Evolutionary conservation across 306 rosid genomes (phyloP).

Genomic region (Dicorynia guianensis): DNA sequence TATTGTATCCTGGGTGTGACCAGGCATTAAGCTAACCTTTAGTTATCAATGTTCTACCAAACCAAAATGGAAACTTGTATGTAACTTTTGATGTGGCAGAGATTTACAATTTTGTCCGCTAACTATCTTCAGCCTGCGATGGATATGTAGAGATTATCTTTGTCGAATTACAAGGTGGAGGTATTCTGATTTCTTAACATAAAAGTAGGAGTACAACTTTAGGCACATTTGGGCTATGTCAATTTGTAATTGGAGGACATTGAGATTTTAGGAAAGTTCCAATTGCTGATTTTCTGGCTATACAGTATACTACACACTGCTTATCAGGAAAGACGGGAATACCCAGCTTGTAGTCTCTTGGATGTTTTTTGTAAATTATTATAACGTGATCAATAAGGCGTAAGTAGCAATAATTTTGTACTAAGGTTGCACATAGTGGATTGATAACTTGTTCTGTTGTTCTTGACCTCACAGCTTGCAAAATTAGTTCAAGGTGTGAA

Average conservation of each 20-base stretch:
- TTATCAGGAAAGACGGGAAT: not conserved
- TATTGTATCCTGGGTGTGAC: no score
- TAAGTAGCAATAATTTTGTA: not conserved
- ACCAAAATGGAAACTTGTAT: slow-evolving; percentile 28
- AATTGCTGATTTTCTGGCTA: not conserved
- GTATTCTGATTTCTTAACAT: not conserved
- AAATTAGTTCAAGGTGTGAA: slow-evolving; percentile 22
- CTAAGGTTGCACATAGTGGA: slow-evolving; percentile 1
- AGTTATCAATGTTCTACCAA: not conserved
- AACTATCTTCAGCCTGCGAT: slow-evolving; percentile 20
- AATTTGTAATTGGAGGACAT: not conserved
- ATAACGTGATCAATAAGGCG: not conserved
- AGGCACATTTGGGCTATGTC: not conserved
- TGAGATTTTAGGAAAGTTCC: not conserved
- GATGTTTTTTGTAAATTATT: not conserved
- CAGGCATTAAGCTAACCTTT: not conserved
- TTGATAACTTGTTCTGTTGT: not conserved
- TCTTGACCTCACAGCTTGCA: not conserved
- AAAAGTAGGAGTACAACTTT: not conserved
- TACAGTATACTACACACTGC: not conserved
- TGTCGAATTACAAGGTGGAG: not conserved
- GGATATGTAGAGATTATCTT: slow-evolving; percentile 11
- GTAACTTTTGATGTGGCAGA: not conserved
- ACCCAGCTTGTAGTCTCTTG: not conserved
- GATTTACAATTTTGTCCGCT: not conserved